A percentile compares a stretch with the other conserved stretches of the same genome.
Conservation (phyloP, 1,139 yeast genomes). For the Casaregolazyma suthepensis region DNA sequence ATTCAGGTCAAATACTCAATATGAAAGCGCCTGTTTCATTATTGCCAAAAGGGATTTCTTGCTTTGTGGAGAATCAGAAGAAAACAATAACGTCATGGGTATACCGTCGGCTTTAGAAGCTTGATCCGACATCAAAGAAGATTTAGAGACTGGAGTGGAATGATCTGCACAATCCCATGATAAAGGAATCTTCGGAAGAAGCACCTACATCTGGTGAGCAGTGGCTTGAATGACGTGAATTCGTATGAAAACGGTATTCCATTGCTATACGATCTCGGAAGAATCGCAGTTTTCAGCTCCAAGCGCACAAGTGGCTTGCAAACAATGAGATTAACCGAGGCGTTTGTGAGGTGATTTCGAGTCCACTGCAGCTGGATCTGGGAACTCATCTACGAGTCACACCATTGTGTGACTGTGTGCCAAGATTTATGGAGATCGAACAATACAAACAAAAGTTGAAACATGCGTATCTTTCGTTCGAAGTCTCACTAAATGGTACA, state of each 20-base stretch:
- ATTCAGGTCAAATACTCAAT: too few relatives aligned
- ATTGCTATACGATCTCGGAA: background rate
- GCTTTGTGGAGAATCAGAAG: background rate
- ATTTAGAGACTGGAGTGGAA: background rate
- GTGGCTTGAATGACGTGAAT: background rate
- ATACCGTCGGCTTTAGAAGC: background rate
- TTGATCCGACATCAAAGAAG: background rate
- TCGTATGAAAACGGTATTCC: background rate
- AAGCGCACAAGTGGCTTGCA: background rate
- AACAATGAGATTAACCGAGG: background rate
- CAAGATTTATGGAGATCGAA: background rate
- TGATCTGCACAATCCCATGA: background rate
- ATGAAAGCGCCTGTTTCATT: too few relatives aligned
- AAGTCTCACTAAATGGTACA: background rate
- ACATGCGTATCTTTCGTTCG: background rate
- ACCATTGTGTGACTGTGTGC: background rate
- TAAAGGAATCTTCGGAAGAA: too few relatives aligned
- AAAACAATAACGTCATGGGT: too few relatives aligned
- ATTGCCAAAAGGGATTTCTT: too few relatives aligned
- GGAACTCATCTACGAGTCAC: background rate
- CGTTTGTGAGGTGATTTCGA: background rate
- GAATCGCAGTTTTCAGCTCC: background rate
- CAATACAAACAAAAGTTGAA: background rate
- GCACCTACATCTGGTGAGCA: too few relatives aligned
- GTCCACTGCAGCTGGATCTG: background rate